These are phyloP conservation scores for Eucalyptus globulus DNA, from an alignment of 345 rosid genomes.

Conservation along the genomic window DNA sequence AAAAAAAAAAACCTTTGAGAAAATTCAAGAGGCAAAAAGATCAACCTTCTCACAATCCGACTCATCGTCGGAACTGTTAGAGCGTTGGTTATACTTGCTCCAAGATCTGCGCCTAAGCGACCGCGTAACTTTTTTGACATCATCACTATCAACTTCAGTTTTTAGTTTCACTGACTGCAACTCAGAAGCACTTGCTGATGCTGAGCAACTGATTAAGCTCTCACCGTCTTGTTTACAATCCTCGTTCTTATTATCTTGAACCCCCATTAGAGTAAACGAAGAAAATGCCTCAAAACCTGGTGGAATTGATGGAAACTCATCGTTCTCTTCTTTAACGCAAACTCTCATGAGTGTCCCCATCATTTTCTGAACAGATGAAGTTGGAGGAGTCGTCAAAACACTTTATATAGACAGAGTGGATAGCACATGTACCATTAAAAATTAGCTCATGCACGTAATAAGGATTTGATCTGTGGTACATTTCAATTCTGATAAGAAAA, in stretches of 20 bases:
- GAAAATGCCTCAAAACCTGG: constrained; percentile 95
- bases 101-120: constrained; percentile 51
- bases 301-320: constrained; percentile 77
- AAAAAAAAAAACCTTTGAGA: neutral
- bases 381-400: neutral
- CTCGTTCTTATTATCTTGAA: constrained; percentile 17
- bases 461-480: neutral
- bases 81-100: constrained; percentile 40
- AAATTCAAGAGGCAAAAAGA: constrained; percentile 25
- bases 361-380: neutral
- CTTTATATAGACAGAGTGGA: neutral
- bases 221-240: constrained; percentile 12
- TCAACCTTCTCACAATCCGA: constrained; percentile 29
- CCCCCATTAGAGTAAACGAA: constrained; percentile 46
- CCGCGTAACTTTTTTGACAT: constrained; percentile 26
- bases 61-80: constrained; percentile 34
- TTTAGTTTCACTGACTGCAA: constrained; percentile 31
- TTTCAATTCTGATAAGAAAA: neutral
- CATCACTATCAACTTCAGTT: constrained; percentile 14
- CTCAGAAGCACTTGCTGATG: constrained; percentile 26
- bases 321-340: constrained; percentile 73
- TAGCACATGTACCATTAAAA: neutral
- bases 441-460: neutral
- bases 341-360: constrained; percentile 94
- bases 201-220: constrained; percentile 14